Percentiles rank a stretch among this genome's conserved stretches.
Conservation (phyloP, 192 early-diverging fungal genomes). For the Coemansia sp. region DNA sequence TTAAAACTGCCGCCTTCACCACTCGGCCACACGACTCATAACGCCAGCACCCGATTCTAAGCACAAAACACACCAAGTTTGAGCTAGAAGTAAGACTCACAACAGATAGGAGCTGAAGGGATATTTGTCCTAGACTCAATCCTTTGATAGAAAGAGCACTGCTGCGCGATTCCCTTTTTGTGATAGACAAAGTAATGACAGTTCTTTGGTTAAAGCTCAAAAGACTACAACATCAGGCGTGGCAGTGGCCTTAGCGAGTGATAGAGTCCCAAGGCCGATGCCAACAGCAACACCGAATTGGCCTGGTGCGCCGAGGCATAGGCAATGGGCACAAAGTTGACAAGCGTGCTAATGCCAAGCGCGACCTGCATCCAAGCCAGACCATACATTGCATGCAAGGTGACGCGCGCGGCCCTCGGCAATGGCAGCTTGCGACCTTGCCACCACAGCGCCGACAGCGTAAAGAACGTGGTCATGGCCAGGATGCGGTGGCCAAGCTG, state of each 20-base stretch:
- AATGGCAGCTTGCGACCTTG: conserved; percentile 72
- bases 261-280: conserved; percentile 60
- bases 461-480: conserved; percentile 80
- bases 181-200: too few species aligned
- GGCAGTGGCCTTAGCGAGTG: conserved; percentile 49
- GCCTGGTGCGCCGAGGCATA: conserved; percentile 95
- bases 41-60: too few species aligned
- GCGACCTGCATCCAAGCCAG: conserved; percentile 77
- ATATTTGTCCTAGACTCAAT: too few species aligned
- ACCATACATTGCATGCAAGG: conserved; percentile 76
- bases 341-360: conserved; percentile 89
- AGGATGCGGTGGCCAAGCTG: conserved; percentile 96
- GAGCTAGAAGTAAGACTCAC: too few species aligned
- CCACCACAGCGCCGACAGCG: conserved; percentile 74
- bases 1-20: conserved; percentile 10
- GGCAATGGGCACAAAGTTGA: conserved; percentile 91
- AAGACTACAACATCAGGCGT: conserved; percentile 21
- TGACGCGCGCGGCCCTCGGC: conserved; percentile 67
- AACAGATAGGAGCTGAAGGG: too few species aligned
- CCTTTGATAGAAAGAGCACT: too few species aligned
- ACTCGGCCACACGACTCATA: conserved; percentile 1
- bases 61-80: too few species aligned
- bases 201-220: neutral
- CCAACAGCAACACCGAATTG: conserved; percentile 84
- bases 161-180: too few species aligned